Conservation (phyloP, 1,284 basidiomycete species). For the Hemileia vastatrix region DNA sequence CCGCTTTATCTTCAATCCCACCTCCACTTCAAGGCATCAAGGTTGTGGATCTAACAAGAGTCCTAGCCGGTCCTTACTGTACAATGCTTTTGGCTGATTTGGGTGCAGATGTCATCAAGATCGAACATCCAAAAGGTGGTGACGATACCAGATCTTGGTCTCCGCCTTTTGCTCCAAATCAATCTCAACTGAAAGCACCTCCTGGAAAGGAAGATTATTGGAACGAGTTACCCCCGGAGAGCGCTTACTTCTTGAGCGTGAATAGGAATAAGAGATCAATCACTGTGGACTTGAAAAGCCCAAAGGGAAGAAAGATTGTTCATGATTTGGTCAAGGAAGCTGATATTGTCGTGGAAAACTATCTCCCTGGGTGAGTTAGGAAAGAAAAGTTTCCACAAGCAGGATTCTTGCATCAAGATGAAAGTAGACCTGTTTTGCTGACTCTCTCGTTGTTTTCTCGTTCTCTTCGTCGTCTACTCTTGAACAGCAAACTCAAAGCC, state of each 20-base stretch:
- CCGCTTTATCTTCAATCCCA: too few relatives aligned
- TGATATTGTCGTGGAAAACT: conserved; percentile 85
- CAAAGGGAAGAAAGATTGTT: conserved; percentile 67
- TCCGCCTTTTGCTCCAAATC: conserved; percentile 54
- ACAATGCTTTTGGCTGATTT: conserved; percentile 61
- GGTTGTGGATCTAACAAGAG: conserved; percentile 75
- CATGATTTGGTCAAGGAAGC: conserved; percentile 62
- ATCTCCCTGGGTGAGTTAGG: conserved; percentile 57
- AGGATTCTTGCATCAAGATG: too few relatives aligned
- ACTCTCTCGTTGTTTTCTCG: conserved; percentile 5
- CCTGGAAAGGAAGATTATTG: conserved; percentile 52
- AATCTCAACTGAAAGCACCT: conserved; percentile 47
- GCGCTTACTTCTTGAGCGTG: conserved; percentile 79
- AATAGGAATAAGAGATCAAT: conserved; percentile 72
- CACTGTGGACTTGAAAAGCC: conserved; percentile 73
- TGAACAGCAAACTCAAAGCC: conserved; percentile 60
- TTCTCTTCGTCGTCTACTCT: not conserved
- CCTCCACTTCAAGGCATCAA: conserved; percentile 69
- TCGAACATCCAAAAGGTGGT: conserved; percentile 54
- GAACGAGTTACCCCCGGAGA: conserved; percentile 63
- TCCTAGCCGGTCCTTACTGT: conserved; percentile 73
- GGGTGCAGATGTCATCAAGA: conserved; percentile 79
- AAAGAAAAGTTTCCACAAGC: too few relatives aligned
- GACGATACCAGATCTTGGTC: conserved; percentile 76
- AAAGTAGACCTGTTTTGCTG: not conserved